Evolutionary conservation across 139 green algal species (phyloP).

Genomic region (Coelastrella sp.): DNA sequence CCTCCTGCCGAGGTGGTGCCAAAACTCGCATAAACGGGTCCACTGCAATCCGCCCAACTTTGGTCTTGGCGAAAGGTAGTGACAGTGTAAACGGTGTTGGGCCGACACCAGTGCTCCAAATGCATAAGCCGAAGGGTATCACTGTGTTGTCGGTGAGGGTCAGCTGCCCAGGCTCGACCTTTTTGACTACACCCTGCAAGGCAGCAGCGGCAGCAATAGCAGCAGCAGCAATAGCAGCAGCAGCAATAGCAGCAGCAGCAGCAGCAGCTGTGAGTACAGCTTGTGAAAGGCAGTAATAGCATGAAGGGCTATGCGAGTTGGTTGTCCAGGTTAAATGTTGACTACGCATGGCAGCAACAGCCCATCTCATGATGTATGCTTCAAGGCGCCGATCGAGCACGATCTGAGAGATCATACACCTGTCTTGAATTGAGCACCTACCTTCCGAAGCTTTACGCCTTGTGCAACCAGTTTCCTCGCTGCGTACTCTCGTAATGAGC

Average conservation of each 20-base stretch:
- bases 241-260: too few relatives aligned
- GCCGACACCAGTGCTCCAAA: constrained; percentile 84
- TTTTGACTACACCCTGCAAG: constrained; percentile 74
- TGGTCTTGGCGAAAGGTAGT: constrained; percentile 82
- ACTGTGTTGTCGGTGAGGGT: constrained; percentile 76
- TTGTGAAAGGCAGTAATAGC: too few relatives aligned
- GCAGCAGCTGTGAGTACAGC: background rate
- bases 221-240: background rate
- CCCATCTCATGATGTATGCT: background rate
- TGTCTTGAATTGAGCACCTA: background rate
- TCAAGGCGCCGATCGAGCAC: background rate
- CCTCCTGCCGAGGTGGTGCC: constrained; percentile 37
- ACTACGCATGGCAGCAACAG: background rate
- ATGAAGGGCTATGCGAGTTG: too few relatives aligned
- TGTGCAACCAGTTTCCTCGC: constrained; percentile 75
- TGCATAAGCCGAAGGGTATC: constrained; percentile 87
- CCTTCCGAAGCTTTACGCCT: constrained; percentile 82
- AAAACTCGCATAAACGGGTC: constrained; percentile 70
- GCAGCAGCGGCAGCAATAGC: background rate
- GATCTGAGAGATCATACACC: background rate
- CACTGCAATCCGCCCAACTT: constrained; percentile 34
- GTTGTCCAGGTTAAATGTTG: background rate
- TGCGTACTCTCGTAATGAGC: constrained; percentile 83
- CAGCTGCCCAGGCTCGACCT: constrained; percentile 63
- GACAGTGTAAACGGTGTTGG: constrained; percentile 80